phyloP scores from a whole-genome alignment of 2,329 filamentous ascomycete genomes.

The Plectosphaerella sp. region DNA sequence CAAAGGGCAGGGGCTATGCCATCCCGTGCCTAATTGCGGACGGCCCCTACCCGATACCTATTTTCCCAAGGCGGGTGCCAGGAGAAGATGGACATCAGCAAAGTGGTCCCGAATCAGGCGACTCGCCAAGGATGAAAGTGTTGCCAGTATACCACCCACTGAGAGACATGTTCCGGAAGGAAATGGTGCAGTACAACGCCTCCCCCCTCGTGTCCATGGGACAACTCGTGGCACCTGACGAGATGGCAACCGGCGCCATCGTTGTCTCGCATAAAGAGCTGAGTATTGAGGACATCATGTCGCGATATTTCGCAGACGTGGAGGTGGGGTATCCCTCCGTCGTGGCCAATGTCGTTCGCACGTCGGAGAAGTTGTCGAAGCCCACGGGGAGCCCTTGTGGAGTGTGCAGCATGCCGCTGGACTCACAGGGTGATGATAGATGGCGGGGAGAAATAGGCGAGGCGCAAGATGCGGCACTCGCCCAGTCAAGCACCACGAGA shows the following conservation, averaged over 20 bases:
- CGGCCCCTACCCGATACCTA: constrained; percentile 42
- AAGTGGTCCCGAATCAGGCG: background rate
- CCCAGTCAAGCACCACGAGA: constrained; percentile 22
- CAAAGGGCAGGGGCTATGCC: constrained; percentile 83
- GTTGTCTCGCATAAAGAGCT: constrained; percentile 67
- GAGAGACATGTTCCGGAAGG: constrained; percentile 78
- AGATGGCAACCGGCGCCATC: constrained; percentile 18
- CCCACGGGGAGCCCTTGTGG: constrained; percentile 47
- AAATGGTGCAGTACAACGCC: constrained; percentile 64
- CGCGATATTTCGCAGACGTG: constrained; percentile 80
- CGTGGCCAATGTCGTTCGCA: constrained; percentile 92
- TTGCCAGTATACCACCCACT: constrained; percentile 69
- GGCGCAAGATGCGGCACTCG: constrained; percentile 14
- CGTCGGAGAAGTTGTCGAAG: constrained; percentile 72
- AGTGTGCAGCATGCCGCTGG: constrained; percentile 66
- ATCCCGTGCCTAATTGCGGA: constrained; percentile 81
- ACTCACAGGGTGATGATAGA: constrained; percentile 57
- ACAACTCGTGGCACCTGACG: constrained; percentile 31
- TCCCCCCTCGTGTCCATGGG: constrained; percentile 48
- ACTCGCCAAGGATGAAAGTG: constrained; percentile 5
- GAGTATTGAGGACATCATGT: constrained; percentile 89
- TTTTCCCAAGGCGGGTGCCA: constrained; percentile 1
- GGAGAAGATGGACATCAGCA: background rate
- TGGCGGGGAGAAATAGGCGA: constrained; percentile 59
- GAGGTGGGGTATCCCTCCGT: constrained; percentile 85